Base-by-base conservation (phyloP, 768 basidiomycete genomes). In the Crepidotus variabilis region DNA sequence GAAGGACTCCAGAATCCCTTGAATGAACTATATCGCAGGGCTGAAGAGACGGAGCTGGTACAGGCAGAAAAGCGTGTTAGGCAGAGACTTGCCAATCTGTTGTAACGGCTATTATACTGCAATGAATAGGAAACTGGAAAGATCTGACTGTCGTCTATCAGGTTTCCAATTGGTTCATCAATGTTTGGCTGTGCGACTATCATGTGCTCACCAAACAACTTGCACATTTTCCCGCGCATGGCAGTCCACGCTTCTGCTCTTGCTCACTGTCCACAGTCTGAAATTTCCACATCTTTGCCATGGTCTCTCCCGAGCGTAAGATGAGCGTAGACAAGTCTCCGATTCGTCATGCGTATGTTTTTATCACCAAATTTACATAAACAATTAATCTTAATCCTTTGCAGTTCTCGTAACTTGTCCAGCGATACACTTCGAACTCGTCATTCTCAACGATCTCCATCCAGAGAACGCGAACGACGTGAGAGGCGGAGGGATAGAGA, bases 401-500 rank as follows among this genome's bases (percentile, higher is more conserved):
- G 8, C 28, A 85, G 86, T 55, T 87, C 86, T 59, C 85, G 88
- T 63, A 87, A 87, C 67, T 82, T 84, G 68, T 90, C 90, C 2
- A 84, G 85, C 35, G 89, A 90, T 67, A 92, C 89, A 9, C 83
- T 84, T 61, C 83, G 82, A 46, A 90, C 88, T 20, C 80, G 77
- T 61, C 80, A 81, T 57, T 91, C 89, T 48, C 88, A 90, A 63
- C 78, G 83, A 58, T 92, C 91, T 9, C 74, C 73, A 52, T 92
- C 90, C 21, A 77, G 82, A 62, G 88, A 87, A 54, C 75, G 77
- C 50, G 73, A 87, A 51, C 79, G 76, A 62, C 75, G 78, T 55
- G 85, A 85, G 34, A 77, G 75, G 54, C 78, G 81, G 20, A 76
- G 82, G 34, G 78, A 79, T 33, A 76, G 75, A 58, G 75, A 87